These are phyloP conservation scores for Pleurostoma richardsiae DNA, from an alignment of 2,329 filamentous ascomycete genomes.

Conservation along the genomic window DNA sequence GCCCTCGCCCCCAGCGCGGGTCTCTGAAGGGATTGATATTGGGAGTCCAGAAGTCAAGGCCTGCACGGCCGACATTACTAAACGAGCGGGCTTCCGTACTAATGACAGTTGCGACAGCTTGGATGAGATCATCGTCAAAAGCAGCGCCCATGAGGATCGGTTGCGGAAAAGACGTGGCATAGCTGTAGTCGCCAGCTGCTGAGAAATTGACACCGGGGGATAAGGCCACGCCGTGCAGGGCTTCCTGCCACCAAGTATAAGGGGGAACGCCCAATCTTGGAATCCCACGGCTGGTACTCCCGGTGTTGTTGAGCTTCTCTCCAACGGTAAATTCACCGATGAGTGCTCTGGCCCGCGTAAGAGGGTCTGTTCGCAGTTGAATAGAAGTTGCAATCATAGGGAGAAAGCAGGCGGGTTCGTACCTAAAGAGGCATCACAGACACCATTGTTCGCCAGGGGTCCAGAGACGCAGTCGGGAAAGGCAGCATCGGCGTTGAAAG, in stretches of 20 bases:
- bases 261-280: slow-evolving; percentile 49
- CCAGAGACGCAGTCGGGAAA: too few relatives aligned
- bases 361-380: neutral
- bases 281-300: slow-evolving; percentile 34
- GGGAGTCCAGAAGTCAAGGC: slow-evolving; percentile 59
- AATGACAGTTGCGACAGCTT: slow-evolving; percentile 50
- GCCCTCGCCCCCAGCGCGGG: slow-evolving; percentile 57
- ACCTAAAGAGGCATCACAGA: too few relatives aligned
- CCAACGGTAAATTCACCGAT: slow-evolving; percentile 4
- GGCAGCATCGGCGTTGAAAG: too few relatives aligned
- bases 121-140: slow-evolving; percentile 59
- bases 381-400: too few relatives aligned
- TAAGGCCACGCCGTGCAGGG: slow-evolving; percentile 54
- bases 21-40: slow-evolving; percentile 64
- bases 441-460: too few relatives aligned
- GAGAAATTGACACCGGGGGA: slow-evolving; percentile 43
- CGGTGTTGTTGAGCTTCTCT: slow-evolving; percentile 10
- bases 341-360: slow-evolving; percentile 5
- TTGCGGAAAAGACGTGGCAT: slow-evolving; percentile 61
- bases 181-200: slow-evolving; percentile 40
- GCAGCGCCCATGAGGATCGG: slow-evolving; percentile 58
- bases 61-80: slow-evolving; percentile 51
- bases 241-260: slow-evolving; percentile 60
- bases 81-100: slow-evolving; percentile 60
- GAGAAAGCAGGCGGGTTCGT: too few relatives aligned